Percentiles rank a stretch among this genome's conserved stretches.
Evolutionary conservation across 1,139 yeast species (phyloP).

Genomic region (Lizanozyma gosingica): DNA sequence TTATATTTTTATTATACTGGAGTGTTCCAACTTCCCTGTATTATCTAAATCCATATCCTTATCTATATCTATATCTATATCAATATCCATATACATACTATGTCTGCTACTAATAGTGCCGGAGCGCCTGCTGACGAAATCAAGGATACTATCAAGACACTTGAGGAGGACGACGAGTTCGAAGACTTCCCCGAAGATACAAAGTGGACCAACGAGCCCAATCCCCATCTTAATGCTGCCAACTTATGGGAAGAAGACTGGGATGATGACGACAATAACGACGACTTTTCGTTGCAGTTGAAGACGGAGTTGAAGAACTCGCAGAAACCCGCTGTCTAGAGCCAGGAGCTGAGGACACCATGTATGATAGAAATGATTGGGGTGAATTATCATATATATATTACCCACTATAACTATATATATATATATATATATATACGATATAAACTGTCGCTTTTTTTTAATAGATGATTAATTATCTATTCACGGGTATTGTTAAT

Average conservation of each 20-base stretch:
- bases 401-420: too few species aligned
- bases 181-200: slow-evolving; percentile 87
- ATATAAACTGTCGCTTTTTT: too few species aligned
- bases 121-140: slow-evolving; percentile 14
- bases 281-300: slow-evolving; percentile 66
- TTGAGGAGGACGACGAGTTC: slow-evolving; percentile 91
- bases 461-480: too few species aligned
- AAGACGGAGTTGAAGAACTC: slow-evolving; percentile 36
- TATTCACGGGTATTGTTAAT: too few species aligned
- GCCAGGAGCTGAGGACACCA: not conserved
- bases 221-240: slow-evolving; percentile 33
- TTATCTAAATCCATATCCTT: too few species aligned
- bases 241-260: slow-evolving; percentile 89
- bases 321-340: slow-evolving; percentile 7
- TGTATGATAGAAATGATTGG: not conserved
- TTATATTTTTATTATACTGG: too few species aligned
- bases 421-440: too few species aligned
- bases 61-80: too few species aligned
- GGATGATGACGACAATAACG: slow-evolving; percentile 90
- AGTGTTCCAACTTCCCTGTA: too few species aligned
- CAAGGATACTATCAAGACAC: slow-evolving; percentile 42
- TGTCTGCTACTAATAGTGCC: slow-evolving; percentile 1
- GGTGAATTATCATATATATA: too few species aligned
- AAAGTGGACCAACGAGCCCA: slow-evolving; percentile 36
- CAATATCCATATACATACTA: not conserved